Conservation (phyloP, 495 filamentous ascomycete genomes). For the Talaromyces ruber region DNA sequence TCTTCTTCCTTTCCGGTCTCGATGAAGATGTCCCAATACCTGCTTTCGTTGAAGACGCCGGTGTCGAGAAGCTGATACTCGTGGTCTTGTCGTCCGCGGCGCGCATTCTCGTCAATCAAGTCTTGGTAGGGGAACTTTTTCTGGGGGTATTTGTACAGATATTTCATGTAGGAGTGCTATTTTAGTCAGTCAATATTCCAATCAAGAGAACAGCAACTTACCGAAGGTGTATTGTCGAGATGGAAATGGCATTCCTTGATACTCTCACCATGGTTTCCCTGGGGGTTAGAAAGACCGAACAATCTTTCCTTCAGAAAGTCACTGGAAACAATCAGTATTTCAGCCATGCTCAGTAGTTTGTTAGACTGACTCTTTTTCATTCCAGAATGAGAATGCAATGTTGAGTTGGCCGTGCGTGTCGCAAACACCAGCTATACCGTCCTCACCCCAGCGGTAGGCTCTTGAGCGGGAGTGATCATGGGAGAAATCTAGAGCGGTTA, state of each 20-base stretch:
- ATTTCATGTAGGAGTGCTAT: conserved; percentile 98
- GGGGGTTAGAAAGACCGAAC: conserved; percentile 89
- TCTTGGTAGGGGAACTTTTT: conserved; percentile 85
- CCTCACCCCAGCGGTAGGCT: conserved; percentile 90
- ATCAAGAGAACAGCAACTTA: conserved; percentile 9
- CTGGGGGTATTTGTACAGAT: conserved; percentile 95
- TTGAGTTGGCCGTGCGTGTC: conserved; percentile 87
- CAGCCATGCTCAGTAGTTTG: background rate
- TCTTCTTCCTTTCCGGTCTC: conserved; percentile 90
- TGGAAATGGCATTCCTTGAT: conserved; percentile 96
- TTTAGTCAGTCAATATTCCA: background rate
- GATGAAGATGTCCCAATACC: conserved; percentile 96
- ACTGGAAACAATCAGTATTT: conserved; percentile 31
- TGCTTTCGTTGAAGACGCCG: conserved; percentile 80
- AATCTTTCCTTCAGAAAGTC: conserved; percentile 89
- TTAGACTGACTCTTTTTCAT: conserved; percentile 81
- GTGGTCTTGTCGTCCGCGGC: conserved; percentile 59
- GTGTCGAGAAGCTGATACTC: conserved; percentile 94
- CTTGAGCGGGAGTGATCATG: conserved; percentile 85
- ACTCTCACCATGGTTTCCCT: conserved; percentile 94
- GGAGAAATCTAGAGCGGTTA: conserved; percentile 59
- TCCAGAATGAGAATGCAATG: conserved; percentile 95
- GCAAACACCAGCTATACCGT: conserved; percentile 92
- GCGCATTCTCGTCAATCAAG: conserved; percentile 72
- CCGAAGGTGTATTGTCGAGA: conserved; percentile 78